Conservation (phyloP, 1,284 basidiomycete species). For the Cystobasidium pallidum region DNA sequence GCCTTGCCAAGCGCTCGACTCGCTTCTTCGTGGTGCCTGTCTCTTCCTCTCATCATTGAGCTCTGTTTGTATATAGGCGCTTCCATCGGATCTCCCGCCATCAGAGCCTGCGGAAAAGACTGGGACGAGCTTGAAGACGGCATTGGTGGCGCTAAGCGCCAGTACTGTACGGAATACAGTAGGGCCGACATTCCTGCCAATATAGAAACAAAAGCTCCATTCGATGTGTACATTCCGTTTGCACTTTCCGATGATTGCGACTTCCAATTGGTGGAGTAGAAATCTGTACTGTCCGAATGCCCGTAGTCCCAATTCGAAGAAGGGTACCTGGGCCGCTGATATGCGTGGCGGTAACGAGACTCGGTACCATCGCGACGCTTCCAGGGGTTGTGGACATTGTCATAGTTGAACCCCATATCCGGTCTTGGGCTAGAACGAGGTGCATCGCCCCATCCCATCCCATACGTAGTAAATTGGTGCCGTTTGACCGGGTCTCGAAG, state of each 20-base stretch:
- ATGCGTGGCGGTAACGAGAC: constrained; percentile 18
- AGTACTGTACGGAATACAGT: constrained; percentile 37
- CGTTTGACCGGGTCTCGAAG: constrained; percentile 47
- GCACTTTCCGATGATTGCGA: constrained; percentile 8
- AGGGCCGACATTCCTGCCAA: constrained; percentile 31
- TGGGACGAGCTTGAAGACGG: constrained; percentile 1
- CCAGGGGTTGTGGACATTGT: constrained; percentile 43
- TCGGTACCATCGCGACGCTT: constrained; percentile 23
- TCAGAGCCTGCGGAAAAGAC: constrained; percentile 10
- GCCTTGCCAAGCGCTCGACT: constrained; percentile 34
- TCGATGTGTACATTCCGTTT: constrained; percentile 37
- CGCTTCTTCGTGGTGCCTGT: constrained; percentile 41
- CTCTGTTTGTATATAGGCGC: constrained; percentile 35
- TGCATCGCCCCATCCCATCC: constrained; percentile 47
- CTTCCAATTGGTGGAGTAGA: constrained; percentile 36
- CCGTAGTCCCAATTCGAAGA: constrained; percentile 41
- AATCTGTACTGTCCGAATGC: constrained; percentile 38
- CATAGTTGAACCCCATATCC: constrained; percentile 41
- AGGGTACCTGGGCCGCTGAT: constrained; percentile 32
- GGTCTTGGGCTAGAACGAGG: constrained; percentile 10
- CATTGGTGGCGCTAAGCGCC: constrained; percentile 32
- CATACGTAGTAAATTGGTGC: constrained; percentile 45
- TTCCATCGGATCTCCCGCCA: constrained; percentile 40
- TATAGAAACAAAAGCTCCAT: constrained; percentile 35
- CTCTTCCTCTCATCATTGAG: constrained; percentile 36